Evolutionary conservation across 306 rosid species (phyloP), one percentile per base, ranked within the genome.

Genomic region (Fagus sylvatica): DNA sequence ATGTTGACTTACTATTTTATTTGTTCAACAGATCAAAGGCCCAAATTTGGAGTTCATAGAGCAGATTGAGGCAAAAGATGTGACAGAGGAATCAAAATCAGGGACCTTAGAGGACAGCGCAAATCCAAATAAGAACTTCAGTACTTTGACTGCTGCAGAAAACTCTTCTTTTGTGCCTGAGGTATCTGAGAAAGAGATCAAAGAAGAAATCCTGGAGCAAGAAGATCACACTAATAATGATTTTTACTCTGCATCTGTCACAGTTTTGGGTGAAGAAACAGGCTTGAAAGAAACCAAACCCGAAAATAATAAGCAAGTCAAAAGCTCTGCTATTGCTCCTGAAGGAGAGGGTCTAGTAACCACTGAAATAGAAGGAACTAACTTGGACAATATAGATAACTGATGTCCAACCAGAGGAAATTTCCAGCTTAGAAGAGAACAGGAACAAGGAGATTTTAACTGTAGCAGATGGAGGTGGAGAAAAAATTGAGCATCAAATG

Each of bases 21-120:
- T 40, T 42, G 15, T 41, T 49, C 2, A 73, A 51, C 73, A 88
- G 91, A 70, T 71, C 37, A 53, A 53, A 34, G 73, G 32, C 61
- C n/a, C 37, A 41, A 30, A 59, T 59, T 46, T 34, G 56, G 85
- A 76, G 56, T 71, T 69, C 66, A 53, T 77, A 46, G 74, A 80
- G 54, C 74, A 75, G 54, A 72, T 12, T 61, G 74, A 59, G 77
- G 70, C 13, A 66, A 39, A 74, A 37, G 36, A 74, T 49, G 59
- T 48, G 43, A 72, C 51, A 16, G 75, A 43, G 66, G 74, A 64
- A 72, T 62, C 40, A 60, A 28, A 72, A 49, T 60, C 76, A 17
- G 72, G 70, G 40, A 78, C 30, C 19, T 69, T 56, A 13, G 79
- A 79, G 40, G 78, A 67, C 42, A 51, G 43, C 19, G n/a, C 60